These are phyloP conservation scores for Starmerella floris DNA, from an alignment of 805 yeast genomes.

Conservation along the genomic window DNA sequence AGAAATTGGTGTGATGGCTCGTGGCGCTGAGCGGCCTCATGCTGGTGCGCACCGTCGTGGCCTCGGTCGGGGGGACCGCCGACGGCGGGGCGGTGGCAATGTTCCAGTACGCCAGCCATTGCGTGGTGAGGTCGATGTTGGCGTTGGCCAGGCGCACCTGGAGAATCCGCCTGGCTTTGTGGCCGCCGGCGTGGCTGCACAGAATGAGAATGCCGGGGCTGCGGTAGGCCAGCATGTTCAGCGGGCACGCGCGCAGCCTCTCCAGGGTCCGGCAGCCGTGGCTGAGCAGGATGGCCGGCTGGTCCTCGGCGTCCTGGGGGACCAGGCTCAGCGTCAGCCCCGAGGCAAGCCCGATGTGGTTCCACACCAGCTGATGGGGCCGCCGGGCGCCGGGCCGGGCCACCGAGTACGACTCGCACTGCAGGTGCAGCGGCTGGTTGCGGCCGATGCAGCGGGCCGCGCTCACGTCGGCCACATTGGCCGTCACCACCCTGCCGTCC, in stretches of 20 bases:
- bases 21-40: too few relatives aligned
- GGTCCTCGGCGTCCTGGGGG: not conserved
- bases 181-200: not conserved
- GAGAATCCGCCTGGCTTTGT: not conserved
- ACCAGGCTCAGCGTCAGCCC: slow-evolving; percentile 10
- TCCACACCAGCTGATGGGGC: slow-evolving; percentile 4
- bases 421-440: not conserved
- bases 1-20: too few relatives aligned
- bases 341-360: slow-evolving; percentile 12
- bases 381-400: not conserved
- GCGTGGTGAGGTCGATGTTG: slow-evolving; percentile 1
- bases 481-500: too few relatives aligned
- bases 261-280: slow-evolving; percentile 5
- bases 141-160: slow-evolving; percentile 9
- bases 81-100: not conserved
- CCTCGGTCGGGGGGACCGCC: not conserved
- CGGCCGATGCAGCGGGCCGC: too few relatives aligned
- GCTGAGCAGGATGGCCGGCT: slow-evolving; percentile 6
- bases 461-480: too few relatives aligned
- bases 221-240: not conserved
- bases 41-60: not conserved
- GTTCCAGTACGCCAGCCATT: slow-evolving; percentile 8
- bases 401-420: not conserved
- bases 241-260: slow-evolving; percentile 1
- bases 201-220: slow-evolving; percentile 1